These are phyloP conservation scores for Serpula lacrymans DNA, from an alignment of 768 basidiomycete species.

Conservation along the genomic window DNA sequence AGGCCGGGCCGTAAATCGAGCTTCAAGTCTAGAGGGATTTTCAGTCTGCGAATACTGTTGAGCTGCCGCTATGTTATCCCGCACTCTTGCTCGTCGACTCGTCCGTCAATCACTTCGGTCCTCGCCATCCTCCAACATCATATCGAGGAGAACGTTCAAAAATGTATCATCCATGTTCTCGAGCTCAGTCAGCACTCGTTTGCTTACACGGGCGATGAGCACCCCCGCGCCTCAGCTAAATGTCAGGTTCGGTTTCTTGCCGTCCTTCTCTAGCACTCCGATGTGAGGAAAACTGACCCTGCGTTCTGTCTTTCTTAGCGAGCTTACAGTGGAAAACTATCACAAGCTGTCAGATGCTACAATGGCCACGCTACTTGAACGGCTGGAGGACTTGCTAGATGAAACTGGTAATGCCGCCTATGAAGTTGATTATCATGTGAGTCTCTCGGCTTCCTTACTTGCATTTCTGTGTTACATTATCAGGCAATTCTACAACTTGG, in stretches of 20 bases:
- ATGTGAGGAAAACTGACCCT: not conserved
- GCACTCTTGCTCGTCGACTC: too few relatives aligned
- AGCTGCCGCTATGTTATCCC: too few relatives aligned
- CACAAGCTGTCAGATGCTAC: constrained; percentile 68
- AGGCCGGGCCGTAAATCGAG: too few relatives aligned
- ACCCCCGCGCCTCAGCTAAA: constrained; percentile 60
- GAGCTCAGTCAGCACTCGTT: too few relatives aligned
- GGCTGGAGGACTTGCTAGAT: constrained; percentile 72
- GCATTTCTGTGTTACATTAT: too few relatives aligned
- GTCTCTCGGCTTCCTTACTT: constrained; percentile 21
- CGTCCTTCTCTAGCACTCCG: not conserved
- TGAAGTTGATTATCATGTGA: constrained; percentile 88
- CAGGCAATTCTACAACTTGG: not conserved
- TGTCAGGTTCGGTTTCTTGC: constrained; percentile 40
- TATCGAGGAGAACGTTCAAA: too few relatives aligned
- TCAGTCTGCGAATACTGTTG: too few relatives aligned
- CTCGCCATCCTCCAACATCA: too few relatives aligned
- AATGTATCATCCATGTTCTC: too few relatives aligned
- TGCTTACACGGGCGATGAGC: constrained; percentile 27
- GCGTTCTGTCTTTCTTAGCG: constrained; percentile 24
- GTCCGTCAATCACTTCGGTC: too few relatives aligned
- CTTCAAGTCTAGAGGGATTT: too few relatives aligned
- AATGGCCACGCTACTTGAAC: constrained; percentile 75
- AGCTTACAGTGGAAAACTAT: constrained; percentile 63
- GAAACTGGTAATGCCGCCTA: constrained; percentile 47